Conservation (phyloP, 495 filamentous ascomycete species). For the Lichenothelia convexa region DNA sequence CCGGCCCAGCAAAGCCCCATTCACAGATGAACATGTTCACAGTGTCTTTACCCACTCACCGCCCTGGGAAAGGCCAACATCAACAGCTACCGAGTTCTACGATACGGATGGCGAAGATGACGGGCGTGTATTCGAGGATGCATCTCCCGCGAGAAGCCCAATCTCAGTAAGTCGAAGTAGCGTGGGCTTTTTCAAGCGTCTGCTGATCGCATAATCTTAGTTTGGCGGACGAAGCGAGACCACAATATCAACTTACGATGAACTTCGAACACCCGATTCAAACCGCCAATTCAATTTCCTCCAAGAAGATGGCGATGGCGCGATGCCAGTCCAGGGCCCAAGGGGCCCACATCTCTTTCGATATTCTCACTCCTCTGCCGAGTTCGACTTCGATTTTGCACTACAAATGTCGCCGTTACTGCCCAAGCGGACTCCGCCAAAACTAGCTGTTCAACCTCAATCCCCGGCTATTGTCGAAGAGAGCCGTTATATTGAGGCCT, state of each 20-base stretch:
- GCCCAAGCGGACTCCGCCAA: slow-evolving; percentile 16
- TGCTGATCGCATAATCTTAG: slow-evolving; percentile 13
- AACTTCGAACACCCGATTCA: slow-evolving; percentile 49
- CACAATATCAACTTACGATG: slow-evolving; percentile 59
- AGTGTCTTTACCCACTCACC: slow-evolving; percentile 14
- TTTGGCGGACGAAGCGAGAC: slow-evolving; percentile 48
- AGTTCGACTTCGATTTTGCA: slow-evolving; percentile 35
- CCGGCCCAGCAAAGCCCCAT: slow-evolving; percentile 33
- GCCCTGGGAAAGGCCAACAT: slow-evolving; percentile 42
- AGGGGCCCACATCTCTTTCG: slow-evolving; percentile 81
- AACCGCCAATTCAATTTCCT: slow-evolving; percentile 27
- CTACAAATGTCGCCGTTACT: slow-evolving; percentile 47
- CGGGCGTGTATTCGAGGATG: slow-evolving; percentile 30
- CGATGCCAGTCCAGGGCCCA: slow-evolving; percentile 57
- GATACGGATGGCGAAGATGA: slow-evolving; percentile 59
- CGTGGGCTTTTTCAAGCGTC: slow-evolving; percentile 2
- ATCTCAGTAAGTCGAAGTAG: slow-evolving; percentile 48
- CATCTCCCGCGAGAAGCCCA: slow-evolving; percentile 44
- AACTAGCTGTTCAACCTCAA: slow-evolving; percentile 15
- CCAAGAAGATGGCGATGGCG: slow-evolving; percentile 18
- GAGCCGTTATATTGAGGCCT: background rate
- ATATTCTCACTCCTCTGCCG: slow-evolving; percentile 28
- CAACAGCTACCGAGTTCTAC: slow-evolving; percentile 50
- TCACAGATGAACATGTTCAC: slow-evolving; percentile 16
- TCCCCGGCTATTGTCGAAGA: slow-evolving; percentile 11